Percentiles rank a stretch among this genome's conserved stretches.
phyloP scores from a whole-genome alignment of 306 rosid species.

The Luffa aegyptiaca region DNA sequence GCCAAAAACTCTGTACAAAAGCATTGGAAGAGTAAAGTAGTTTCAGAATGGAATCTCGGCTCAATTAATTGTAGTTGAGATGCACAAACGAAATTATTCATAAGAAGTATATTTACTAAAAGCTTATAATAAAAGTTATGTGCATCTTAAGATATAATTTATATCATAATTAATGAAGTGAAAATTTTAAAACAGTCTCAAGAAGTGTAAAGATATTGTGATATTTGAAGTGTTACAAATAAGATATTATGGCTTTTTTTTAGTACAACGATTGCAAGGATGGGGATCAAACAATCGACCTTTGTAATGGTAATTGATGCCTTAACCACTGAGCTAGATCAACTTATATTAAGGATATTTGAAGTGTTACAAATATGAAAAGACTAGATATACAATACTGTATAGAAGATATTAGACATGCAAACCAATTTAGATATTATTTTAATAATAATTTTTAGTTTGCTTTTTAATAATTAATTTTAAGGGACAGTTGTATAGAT shows the following conservation, averaged over 20 bases:
- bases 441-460: neutral
- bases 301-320: too few relatives aligned
- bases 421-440: too few relatives aligned
- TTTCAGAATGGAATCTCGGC: neutral
- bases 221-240: neutral
- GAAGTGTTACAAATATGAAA: neutral
- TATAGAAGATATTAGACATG: too few relatives aligned
- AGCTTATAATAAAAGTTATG: neutral
- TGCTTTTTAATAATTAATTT: too few relatives aligned
- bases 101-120: neutral
- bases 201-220: neutral
- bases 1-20: conserved; percentile 75
- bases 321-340: too few relatives aligned
- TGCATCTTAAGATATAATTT: neutral
- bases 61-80: neutral
- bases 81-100: neutral
- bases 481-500: too few relatives aligned
- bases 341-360: neutral
- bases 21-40: neutral
- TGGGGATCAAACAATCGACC: too few relatives aligned
- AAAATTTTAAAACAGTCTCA: neutral
- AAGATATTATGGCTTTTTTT: too few relatives aligned
- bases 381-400: too few relatives aligned
- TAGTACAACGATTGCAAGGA: too few relatives aligned
- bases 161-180: neutral